phyloP scores from a whole-genome alignment of 768 basidiomycete genomes.

The Kwoniella botswanensis region DNA sequence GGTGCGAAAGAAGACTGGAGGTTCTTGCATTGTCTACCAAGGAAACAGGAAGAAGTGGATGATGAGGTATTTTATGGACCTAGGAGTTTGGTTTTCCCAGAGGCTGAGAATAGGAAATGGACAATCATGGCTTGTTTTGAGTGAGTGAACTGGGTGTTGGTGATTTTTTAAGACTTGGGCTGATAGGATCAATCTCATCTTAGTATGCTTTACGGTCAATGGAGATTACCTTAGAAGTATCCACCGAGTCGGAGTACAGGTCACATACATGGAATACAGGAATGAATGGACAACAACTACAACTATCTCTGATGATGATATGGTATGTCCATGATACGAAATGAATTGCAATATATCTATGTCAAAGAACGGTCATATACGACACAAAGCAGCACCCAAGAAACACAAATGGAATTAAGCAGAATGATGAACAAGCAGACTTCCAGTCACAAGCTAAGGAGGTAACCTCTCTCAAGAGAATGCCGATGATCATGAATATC shows the following conservation, averaged over 20 bases:
- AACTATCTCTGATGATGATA: background rate
- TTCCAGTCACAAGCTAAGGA: background rate
- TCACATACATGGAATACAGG: background rate
- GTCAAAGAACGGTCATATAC: background rate
- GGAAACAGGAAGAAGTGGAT: slow-evolving; percentile 91
- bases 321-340: background rate
- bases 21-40: slow-evolving; percentile 94
- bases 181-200: too few relatives aligned
- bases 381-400: background rate
- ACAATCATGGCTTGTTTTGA: slow-evolving; percentile 88
- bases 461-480: background rate
- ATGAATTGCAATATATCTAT: background rate
- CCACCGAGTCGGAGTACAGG: background rate
- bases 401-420: background rate
- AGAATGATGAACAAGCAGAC: background rate
- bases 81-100: slow-evolving; percentile 87
- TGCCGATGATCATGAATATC: background rate
- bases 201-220: slow-evolving; percentile 22
- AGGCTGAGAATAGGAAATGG: slow-evolving; percentile 97
- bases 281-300: background rate
- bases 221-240: slow-evolving; percentile 14
- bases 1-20: slow-evolving; percentile 87
- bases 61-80: slow-evolving; percentile 97
- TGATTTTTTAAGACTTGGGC: too few relatives aligned
- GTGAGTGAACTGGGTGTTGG: slow-evolving; percentile 31